phyloP scores from a whole-genome alignment of 1,284 basidiomycete species.

The Agroathelia rolfsii region DNA sequence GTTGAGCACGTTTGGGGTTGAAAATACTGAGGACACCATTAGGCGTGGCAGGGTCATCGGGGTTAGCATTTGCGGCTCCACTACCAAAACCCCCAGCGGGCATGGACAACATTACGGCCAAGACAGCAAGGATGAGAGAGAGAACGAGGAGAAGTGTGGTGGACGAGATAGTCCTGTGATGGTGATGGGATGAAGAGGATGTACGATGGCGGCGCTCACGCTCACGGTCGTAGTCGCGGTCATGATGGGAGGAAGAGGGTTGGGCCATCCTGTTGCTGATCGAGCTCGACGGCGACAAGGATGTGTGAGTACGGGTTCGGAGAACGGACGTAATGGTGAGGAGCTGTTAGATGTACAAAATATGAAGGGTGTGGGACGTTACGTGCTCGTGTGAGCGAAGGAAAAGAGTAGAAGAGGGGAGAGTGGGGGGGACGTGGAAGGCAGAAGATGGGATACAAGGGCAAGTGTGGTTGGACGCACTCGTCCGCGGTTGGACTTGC shows the following conservation, averaged over 20 bases:
- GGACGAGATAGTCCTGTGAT: slow-evolving; percentile 78
- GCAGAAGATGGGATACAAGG: no score
- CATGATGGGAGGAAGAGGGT: slow-evolving; percentile 70
- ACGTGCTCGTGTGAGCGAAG: slow-evolving; percentile 11
- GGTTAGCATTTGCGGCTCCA: slow-evolving; percentile 22
- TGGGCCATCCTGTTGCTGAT: slow-evolving; percentile 70
- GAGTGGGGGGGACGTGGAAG: no score
- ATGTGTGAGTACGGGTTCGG: slow-evolving; percentile 46
- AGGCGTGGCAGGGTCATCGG: slow-evolving; percentile 29
- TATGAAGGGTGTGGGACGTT: slow-evolving; percentile 12
- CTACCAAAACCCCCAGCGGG: slow-evolving; percentile 40
- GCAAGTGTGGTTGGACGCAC: no score
- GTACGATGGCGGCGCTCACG: slow-evolving; percentile 36
- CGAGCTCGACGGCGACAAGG: slow-evolving; percentile 71
- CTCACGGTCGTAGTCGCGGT: slow-evolving; percentile 45
- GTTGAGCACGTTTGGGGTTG: slow-evolving; percentile 70
- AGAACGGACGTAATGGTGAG: slow-evolving; percentile 54
- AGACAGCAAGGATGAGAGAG: slow-evolving; percentile 70
- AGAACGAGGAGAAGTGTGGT: slow-evolving; percentile 76
- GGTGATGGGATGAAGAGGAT: slow-evolving; percentile 55
- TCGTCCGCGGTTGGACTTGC: no score
- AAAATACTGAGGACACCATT: slow-evolving; percentile 59
- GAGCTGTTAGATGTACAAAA: slow-evolving; percentile 15
- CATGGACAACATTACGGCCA: slow-evolving; percentile 77
- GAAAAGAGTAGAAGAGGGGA: slow-evolving; percentile 7